Base-by-base conservation (phyloP, 2,329 filamentous ascomycete species). In the Pseudomassariella vexata region DNA sequence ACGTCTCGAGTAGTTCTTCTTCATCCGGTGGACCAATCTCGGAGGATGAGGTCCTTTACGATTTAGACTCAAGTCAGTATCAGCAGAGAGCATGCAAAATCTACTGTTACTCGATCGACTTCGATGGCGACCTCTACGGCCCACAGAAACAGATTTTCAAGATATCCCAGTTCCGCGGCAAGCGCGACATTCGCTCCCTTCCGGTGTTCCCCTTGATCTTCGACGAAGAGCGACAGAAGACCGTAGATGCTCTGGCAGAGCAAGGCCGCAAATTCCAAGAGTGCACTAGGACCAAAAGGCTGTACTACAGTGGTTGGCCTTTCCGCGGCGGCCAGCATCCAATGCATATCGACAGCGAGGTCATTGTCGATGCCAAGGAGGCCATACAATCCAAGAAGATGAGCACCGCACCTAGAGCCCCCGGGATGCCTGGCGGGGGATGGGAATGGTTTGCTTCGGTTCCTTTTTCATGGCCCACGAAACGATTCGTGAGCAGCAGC, bases 311-410 rank as follows among this genome's bases (percentile, higher is more conserved):
- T n/a, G n/a, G n/a, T n/a, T n/a, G n/a, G n/a, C n/a, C n/a, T n/a
- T n/a, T n/a, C n/a, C n/a, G n/a, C n/a, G n/a, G n/a, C n/a, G n/a
- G n/a, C n/a, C n/a, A n/a, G n/a, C 41, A 53, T 29, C n/a, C n/a
- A n/a, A 58, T 62, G 38, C 59, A 57, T 10, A 52, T 65, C 3
- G 58, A 65, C 35, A 60, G 58, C 28, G 58, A 65, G 16, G 57
- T 65, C n/a, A 61, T 65, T 6, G 53, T 65, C 3, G 60, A 65
- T 21, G 48, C 64, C n/a, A 50, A 49, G 0, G 59, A 63, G 38
- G 62, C 60, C 0, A n/a, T n/a, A n/a, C 42, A n/a, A n/a, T n/a
- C n/a, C n/a, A n/a, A n/a, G n/a, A n/a, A n/a, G n/a, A n/a, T n/a
- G n/a, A n/a, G n/a, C n/a, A n/a, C n/a, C n/a, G n/a, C n/a, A n/a